phyloP scores from a whole-genome alignment of 352 stramenopile genomes.

The Globisporangium nagaii region DNA sequence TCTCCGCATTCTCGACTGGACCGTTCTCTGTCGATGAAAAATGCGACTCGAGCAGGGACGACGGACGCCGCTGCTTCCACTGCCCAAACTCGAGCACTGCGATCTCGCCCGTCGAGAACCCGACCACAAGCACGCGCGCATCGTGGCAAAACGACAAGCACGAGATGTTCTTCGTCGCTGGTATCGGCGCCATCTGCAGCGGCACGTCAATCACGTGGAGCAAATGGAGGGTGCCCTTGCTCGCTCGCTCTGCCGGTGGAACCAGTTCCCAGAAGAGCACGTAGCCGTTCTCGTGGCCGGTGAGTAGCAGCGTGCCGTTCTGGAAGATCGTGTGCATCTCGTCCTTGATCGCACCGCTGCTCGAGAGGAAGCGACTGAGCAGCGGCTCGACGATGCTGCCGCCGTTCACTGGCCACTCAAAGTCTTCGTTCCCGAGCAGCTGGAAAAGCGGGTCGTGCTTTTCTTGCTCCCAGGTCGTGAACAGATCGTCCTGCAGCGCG shows the following conservation, averaged over 20 bases:
- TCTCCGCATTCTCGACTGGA: not conserved
- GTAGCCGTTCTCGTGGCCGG: slow-evolving; percentile 43
- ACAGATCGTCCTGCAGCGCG: slow-evolving; percentile 41
- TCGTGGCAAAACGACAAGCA: slow-evolving; percentile 42
- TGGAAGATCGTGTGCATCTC: slow-evolving; percentile 20
- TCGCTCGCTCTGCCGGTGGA: slow-evolving; percentile 35
- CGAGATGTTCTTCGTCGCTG: slow-evolving; percentile 31
- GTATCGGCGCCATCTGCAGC: slow-evolving; percentile 25
- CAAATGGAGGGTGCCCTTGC: slow-evolving; percentile 47
- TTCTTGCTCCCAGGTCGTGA: slow-evolving; percentile 29
- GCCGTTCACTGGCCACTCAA: slow-evolving; percentile 71
- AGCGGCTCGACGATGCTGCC: slow-evolving; percentile 48
- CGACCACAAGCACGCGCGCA: slow-evolving; percentile 39
- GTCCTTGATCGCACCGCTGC: slow-evolving; percentile 15
- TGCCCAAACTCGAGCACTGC: slow-evolving; percentile 41
- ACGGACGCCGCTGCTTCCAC: slow-evolving; percentile 1
- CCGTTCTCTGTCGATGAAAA: not conserved
- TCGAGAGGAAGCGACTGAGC: slow-evolving; percentile 39
- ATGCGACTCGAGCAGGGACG: slow-evolving; percentile 7
- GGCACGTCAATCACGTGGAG: slow-evolving; percentile 47
- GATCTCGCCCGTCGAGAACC: slow-evolving; percentile 53
- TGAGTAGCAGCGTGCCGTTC: slow-evolving; percentile 50
- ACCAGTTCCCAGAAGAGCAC: slow-evolving; percentile 64
- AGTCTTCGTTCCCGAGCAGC: slow-evolving; percentile 35
- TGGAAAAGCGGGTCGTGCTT: slow-evolving; percentile 26